Evolutionary conservation across 257 asterid species (phyloP), one percentile per base, ranked within the genome.

Genomic region (Capsicum rhomboideum): DNA sequence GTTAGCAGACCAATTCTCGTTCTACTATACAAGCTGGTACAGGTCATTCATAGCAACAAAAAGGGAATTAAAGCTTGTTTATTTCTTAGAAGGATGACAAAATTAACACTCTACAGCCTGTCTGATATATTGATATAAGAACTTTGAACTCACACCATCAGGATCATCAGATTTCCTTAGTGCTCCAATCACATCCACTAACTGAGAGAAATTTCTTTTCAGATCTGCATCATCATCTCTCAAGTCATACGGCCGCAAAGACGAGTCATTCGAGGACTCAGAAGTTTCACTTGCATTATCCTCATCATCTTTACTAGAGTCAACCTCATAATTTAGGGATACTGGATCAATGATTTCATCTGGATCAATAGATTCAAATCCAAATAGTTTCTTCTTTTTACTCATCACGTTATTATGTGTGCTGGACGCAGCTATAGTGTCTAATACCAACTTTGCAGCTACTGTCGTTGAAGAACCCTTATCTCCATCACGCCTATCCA

Each of bases 311-410:
- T 88, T 94, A 80, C 88, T 88, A 50, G 90, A 82, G 80, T 75
- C 79, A 82, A 85, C 78, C 86, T 89, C 91, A 34, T 79, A 63
- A 86, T 82, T 87, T 78, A 94, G 89, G 64, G 84, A 86, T 86
- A 93, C 97, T 12, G 97, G 98, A 90, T 97, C 97, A 85, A 95
- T 87, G 86, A 94, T 89, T 88, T 96, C 98, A 86, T 96, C 98
- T 3, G 98, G 99, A 89, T 96, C 97, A 80, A 90, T 85, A 78
- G 91, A 85, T 85, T 85, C 86, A 61, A 81, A 84, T 81, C 52
- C 89, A 2, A 88, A 77, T 63, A 82, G 88, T 86, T 86, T 89
- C 87, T 90, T 88, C 86, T 85, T 90, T 84, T 77, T 84, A 56
- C 82, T 86, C 85, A 80, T 89, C 44, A 83, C 82, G 31, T 85